These are phyloP conservation scores for Escovopsis sp. DNA, from an alignment of 2,329 filamentous ascomycete species.

Conservation along the genomic window DNA sequence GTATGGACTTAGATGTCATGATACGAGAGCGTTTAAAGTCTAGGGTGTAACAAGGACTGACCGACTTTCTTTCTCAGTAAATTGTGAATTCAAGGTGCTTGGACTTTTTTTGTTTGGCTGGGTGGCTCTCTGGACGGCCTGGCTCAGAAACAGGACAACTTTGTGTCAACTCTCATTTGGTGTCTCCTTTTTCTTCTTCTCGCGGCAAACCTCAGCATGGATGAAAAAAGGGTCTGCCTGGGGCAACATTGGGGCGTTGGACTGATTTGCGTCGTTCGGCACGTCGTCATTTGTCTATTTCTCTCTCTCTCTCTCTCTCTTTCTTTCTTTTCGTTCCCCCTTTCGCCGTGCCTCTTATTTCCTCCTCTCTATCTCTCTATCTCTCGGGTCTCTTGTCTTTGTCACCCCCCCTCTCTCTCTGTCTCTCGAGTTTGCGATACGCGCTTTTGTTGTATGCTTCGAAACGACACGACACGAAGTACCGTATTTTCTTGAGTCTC, in stretches of 20 bases:
- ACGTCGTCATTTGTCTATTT: slow-evolving; percentile 6
- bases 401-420: too few relatives aligned
- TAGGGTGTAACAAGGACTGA: slow-evolving; percentile 1
- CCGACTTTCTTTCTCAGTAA: slow-evolving; percentile 6
- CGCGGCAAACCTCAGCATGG: slow-evolving; percentile 9
- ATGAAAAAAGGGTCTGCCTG: slow-evolving; percentile 8
- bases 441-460: slow-evolving; percentile 15
- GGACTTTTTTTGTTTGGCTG: slow-evolving; percentile 1
- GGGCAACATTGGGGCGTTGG: slow-evolving; percentile 16
- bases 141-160: slow-evolving; percentile 6
- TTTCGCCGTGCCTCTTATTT: slow-evolving; percentile 3
- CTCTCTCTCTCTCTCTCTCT: not conserved
- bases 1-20: slow-evolving; percentile 12
- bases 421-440: slow-evolving; percentile 12
- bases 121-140: not conserved
- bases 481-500: slow-evolving; percentile 17
- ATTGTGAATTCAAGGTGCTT: slow-evolving; percentile 1
- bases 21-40: not conserved
- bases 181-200: slow-evolving; percentile 10
- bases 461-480: slow-evolving; percentile 14
- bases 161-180: slow-evolving; percentile 10
- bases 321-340: too few relatives aligned
- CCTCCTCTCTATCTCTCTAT: too few relatives aligned
- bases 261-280: slow-evolving; percentile 12
- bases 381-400: too few relatives aligned